Evolutionary conservation across 257 asterid species (phyloP).

Genomic region (Petunia secreta): DNA sequence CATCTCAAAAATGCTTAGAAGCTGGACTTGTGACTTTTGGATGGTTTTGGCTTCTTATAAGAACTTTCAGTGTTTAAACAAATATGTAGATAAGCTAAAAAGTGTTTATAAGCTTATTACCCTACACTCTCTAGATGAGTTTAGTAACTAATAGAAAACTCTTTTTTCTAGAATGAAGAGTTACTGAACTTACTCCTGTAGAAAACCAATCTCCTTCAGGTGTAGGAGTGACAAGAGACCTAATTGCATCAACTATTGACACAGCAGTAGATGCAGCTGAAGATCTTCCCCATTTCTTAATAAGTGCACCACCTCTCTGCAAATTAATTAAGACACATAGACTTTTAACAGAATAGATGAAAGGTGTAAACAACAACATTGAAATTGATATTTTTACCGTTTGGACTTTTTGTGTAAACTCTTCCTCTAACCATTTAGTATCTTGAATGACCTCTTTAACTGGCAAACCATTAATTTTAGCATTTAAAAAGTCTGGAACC

Average conservation of each 20-base stretch:
- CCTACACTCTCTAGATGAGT: background rate
- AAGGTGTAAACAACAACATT: slow-evolving; percentile 9
- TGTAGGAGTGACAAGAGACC: slow-evolving; percentile 89
- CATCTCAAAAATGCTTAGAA: too few relatives aligned
- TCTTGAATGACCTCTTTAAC: slow-evolving; percentile 89
- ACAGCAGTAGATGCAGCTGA: slow-evolving; percentile 99
- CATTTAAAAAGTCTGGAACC: slow-evolving; percentile 96
- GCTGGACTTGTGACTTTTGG: too few relatives aligned
- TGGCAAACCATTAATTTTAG: slow-evolving; percentile 74
- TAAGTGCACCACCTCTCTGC: slow-evolving; percentile 97
- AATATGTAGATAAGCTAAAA: too few relatives aligned
- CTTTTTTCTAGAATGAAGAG: background rate
- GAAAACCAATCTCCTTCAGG: slow-evolving; percentile 98
- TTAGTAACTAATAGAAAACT: background rate
- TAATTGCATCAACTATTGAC: slow-evolving; percentile 83
- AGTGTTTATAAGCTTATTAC: too few relatives aligned
- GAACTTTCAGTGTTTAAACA: too few relatives aligned
- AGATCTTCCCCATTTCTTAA: slow-evolving; percentile 98
- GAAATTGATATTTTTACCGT: slow-evolving; percentile 50
- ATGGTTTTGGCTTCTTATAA: too few relatives aligned
- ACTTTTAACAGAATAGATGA: background rate
- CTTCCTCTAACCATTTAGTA: slow-evolving; percentile 88
- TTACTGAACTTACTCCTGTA: slow-evolving; percentile 65
- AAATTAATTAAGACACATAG: slow-evolving; percentile 24
- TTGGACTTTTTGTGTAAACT: slow-evolving; percentile 87